Conservation (phyloP, 805 yeast genomes). For the Myxozyma nipponensis region DNA sequence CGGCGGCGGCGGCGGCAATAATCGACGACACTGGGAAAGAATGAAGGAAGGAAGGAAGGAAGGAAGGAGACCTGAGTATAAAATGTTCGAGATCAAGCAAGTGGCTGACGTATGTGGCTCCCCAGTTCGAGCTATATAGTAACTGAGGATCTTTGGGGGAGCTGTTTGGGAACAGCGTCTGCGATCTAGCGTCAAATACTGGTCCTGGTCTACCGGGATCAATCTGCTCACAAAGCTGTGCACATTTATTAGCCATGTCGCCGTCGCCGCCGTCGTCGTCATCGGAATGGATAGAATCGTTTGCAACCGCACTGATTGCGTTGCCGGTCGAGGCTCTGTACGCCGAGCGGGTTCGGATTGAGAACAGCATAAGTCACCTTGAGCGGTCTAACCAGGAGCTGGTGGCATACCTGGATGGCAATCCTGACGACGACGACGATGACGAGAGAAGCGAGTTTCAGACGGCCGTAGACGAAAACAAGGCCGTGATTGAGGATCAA, state of each 20-base stretch:
- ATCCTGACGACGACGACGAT: slow-evolving; percentile 15
- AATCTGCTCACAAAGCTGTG: too few species aligned
- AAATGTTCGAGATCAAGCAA: neutral
- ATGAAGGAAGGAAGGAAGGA: too few species aligned
- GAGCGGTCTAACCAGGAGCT: slow-evolving; percentile 33
- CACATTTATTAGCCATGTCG: too few species aligned
- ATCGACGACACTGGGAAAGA: too few species aligned
- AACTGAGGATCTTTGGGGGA: too few species aligned
- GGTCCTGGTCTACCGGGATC: too few species aligned
- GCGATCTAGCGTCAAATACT: neutral
- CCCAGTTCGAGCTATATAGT: too few species aligned
- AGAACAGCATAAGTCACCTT: slow-evolving; percentile 33
- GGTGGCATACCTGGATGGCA: slow-evolving; percentile 23
- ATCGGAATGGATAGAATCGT: neutral
- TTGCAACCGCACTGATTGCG: slow-evolving; percentile 1
- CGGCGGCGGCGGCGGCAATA: too few species aligned
- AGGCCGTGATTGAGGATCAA: slow-evolving; percentile 16
- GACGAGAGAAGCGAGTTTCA: slow-evolving; percentile 12
- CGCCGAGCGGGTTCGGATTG: slow-evolving; percentile 30
- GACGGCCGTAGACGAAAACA: slow-evolving; percentile 23
- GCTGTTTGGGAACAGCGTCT: too few species aligned
- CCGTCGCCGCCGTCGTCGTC: neutral
- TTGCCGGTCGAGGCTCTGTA: slow-evolving; percentile 20
- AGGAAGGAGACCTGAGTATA: neutral
- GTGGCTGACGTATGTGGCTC: too few species aligned